phyloP scores from a whole-genome alignment of 257 asterid genomes.

The Voacanga thouarsii region DNA sequence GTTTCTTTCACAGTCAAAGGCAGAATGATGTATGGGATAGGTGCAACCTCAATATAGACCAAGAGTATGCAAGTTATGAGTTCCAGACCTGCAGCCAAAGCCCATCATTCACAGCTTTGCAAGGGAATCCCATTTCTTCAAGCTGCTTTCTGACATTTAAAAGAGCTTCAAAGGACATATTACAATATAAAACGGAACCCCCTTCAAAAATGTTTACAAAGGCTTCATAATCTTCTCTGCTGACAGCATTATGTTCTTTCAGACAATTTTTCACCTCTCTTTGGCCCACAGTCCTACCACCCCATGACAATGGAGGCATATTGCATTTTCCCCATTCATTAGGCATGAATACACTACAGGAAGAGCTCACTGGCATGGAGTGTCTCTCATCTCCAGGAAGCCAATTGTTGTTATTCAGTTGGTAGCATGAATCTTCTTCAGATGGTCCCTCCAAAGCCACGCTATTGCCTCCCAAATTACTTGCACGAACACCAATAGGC shows the following conservation, averaged over 20 bases:
- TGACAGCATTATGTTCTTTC: conserved; percentile 63
- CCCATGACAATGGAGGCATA: conserved; percentile 80
- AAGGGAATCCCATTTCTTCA: conserved; percentile 95
- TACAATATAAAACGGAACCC: conserved; percentile 80
- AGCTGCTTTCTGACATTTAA: conserved; percentile 85
- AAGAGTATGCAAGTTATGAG: conserved; percentile 14
- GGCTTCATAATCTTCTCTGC: conserved; percentile 80
- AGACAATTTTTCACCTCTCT: conserved; percentile 71
- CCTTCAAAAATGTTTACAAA: conserved; percentile 82
- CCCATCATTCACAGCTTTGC: conserved; percentile 98
- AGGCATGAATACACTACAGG: conserved; percentile 55
- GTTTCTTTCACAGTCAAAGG: neutral
- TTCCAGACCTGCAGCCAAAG: conserved; percentile 87
- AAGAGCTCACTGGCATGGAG: conserved; percentile 53
- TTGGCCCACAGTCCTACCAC: conserved; percentile 86
- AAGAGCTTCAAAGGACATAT: conserved; percentile 96
- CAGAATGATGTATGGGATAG: neutral
- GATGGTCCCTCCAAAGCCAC: conserved; percentile 87
- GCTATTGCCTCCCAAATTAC: conserved; percentile 45
- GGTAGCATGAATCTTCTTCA: conserved; percentile 84
- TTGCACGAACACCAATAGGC: conserved; percentile 41
- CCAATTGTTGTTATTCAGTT: conserved; percentile 61
- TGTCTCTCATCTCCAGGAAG: conserved; percentile 68
- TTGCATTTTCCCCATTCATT: conserved; percentile 83
- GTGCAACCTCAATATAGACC: neutral